Percentiles rank a stretch among this genome's conserved stretches.
Conservation (phyloP, 2,329 filamentous ascomycete species). For the Penicillium sp. region DNA sequence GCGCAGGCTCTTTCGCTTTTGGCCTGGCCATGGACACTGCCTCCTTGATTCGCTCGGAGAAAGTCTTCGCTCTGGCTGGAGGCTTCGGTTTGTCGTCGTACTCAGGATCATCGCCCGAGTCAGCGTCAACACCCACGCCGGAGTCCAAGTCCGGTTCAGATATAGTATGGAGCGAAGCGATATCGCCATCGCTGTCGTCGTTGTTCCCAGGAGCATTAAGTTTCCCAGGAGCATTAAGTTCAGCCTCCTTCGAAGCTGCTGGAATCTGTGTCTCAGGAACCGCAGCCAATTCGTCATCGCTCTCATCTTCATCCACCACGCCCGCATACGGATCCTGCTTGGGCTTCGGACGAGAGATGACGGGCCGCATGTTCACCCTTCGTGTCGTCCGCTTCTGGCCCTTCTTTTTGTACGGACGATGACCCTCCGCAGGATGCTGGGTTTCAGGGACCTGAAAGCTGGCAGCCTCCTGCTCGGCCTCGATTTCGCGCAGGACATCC, state of each 20-base stretch:
- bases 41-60: slow-evolving; percentile 39
- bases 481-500: slow-evolving; percentile 46
- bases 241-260: slow-evolving; percentile 10
- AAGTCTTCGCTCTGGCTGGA: slow-evolving; percentile 28
- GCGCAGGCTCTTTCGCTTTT: slow-evolving; percentile 15
- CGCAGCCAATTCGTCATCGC: slow-evolving; percentile 31
- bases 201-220: slow-evolving; percentile 8
- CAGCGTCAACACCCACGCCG: slow-evolving; percentile 16
- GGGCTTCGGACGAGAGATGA: slow-evolving; percentile 31
- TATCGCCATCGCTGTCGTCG: slow-evolving; percentile 14
- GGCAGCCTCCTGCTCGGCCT: slow-evolving; percentile 34
- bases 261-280: slow-evolving; percentile 31
- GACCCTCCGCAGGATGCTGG: slow-evolving; percentile 25
- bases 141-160: slow-evolving; percentile 30
- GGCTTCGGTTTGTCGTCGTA: slow-evolving; percentile 25
- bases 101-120: slow-evolving; percentile 32
- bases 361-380: slow-evolving; percentile 45
- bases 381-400: slow-evolving; percentile 51
- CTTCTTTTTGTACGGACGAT: slow-evolving; percentile 37
- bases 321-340: slow-evolving; percentile 22
- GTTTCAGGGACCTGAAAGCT: slow-evolving; percentile 39
- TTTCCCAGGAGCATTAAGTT: slow-evolving; percentile 1
- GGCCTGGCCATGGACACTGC: slow-evolving; percentile 29
- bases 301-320: slow-evolving; percentile 17
- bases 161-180: slow-evolving; percentile 28